Base-by-base conservation (phyloP, 768 basidiomycete species). In the Auricularia cornea region DNA sequence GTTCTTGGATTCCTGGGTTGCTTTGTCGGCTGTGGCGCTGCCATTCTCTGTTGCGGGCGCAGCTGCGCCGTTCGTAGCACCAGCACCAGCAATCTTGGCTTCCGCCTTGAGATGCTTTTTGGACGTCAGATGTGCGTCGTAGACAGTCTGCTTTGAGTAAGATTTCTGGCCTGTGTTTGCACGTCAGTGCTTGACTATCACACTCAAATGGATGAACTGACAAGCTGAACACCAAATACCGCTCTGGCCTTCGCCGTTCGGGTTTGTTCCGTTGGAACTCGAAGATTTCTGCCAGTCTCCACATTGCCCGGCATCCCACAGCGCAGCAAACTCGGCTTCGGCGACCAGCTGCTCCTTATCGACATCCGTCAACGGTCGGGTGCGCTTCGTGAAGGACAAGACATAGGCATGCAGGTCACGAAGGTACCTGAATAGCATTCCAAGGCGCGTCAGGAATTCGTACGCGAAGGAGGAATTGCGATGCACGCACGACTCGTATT, bases 101-200 rank as follows among this genome's bases (percentile, higher is more conserved):
- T 84, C 81, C 8, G 93, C 91, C 77, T 98, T 99, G 70, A 92
- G 77, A 70, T 99, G 97, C 73, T 94, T 98, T 79, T 95, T 98
- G 26, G 94, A 96, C 2, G 87, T 93, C 60, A 98, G 75, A 72
- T 98, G 97, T 2, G 94, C 94, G 66, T 97, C 92, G 72, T 94
- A 99, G 10, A 99, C 97, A 0, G 97, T 98, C 74, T 98, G 92
- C 74, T 98, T 99, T 14, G 95, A 84, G 74, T 98, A 98, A 63
- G 84, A 79, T 72, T 95, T 97, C 75, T 98, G 94, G 73, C 95
- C 95, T 98, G 69, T 32, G 33, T 52, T 59, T 23, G 52, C 41
- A 41, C 41, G 33, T 63, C 63, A 40, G 40, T 10, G 23, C 10
- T 3, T 18, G 44, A 48, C 11, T 20, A 51, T 62, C 23, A 60